Base-by-base conservation (phyloP, 169 alveolate species). In the Cryptosporidium bovis region DNA sequence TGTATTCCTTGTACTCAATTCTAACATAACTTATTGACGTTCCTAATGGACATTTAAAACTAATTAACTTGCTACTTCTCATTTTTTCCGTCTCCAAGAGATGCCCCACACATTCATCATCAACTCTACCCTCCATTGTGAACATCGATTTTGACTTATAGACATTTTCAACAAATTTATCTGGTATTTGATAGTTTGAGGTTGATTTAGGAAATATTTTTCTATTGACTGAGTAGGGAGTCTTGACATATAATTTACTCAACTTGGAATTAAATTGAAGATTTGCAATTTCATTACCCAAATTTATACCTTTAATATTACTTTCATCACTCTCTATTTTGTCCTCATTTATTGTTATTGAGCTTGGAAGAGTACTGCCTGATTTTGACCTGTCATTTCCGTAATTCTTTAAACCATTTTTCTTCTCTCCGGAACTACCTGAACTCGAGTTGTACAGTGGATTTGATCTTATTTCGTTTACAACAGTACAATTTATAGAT, bases 21-120 rank as follows among this genome's bases (percentile, higher is more conserved):
- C 51, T 60, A 48, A 62, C 24, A 27, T 77, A 77, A 7, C 77
- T 58, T 36, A 77, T 77, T 33, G 64, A 36, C 12, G 87, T 58
- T 44, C 87, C 87, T 2, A 34, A 7, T 24, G 87, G 87, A 31
- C 87, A 77, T 77, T 60, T 60, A 51, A 77, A 77, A 20, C 87
- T 77, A 15, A 77, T 62, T 15, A 60, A 29, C 24, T 60, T 77
- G 24, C 51, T 20, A n/a, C 46, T 55, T 10, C 64, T 24, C 6
- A 56, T 62, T 20, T 53, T 51, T 13, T 56, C 77, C 2, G 87
- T 64, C 15, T 77, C 87, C 18, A 77, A 51, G 13, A 77, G 27
- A 4, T 77, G 24, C 27, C 87, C 87, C 7, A 51, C 71, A 77
- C 87, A 77, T n/a, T 60, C 71, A 0, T 31, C 60, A 46, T 77